Conservation (phyloP, 1,284 basidiomycete genomes). For the Malassezia slooffiae region DNA sequence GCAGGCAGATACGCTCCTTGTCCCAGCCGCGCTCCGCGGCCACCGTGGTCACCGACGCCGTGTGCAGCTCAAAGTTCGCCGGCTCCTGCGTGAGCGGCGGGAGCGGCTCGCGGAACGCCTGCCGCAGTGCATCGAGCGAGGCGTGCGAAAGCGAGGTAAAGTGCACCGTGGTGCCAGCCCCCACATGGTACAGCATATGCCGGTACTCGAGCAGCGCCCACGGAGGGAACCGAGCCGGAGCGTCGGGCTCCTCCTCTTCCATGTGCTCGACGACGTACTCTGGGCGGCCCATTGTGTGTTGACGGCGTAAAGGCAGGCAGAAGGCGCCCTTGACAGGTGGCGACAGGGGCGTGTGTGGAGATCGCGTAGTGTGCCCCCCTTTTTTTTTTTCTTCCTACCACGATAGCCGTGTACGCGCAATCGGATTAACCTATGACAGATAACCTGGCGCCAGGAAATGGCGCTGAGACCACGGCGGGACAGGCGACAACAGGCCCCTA, state of each 20-base stretch:
- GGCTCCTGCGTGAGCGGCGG: constrained; percentile 13
- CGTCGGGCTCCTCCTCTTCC: constrained; percentile 41
- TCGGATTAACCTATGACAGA: too few relatives aligned
- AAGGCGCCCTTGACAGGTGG: too few relatives aligned
- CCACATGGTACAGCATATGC: constrained; percentile 75
- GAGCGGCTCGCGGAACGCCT: constrained; percentile 44
- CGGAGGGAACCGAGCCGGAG: constrained; percentile 32
- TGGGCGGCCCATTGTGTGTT: constrained; percentile 16
- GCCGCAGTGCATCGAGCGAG: constrained; percentile 57
- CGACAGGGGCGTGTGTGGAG: too few relatives aligned
- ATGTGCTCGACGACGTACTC: constrained; percentile 46
- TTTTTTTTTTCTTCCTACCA: not conserved
- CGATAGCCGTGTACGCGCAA: too few relatives aligned
- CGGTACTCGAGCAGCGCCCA: constrained; percentile 49
- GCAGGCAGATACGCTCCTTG: constrained; percentile 47
- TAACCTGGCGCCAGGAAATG: too few relatives aligned
- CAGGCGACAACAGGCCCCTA: not conserved
- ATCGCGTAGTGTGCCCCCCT: not conserved
- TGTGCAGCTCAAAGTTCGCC: constrained; percentile 56
- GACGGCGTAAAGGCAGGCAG: too few relatives aligned
- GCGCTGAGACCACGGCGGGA: too few relatives aligned
- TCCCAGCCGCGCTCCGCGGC: constrained; percentile 53
- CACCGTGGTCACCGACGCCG: constrained; percentile 58
- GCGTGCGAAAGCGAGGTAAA: constrained; percentile 71
- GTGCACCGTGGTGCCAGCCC: constrained; percentile 57